Percentiles rank a stretch among this genome's conserved stretches.
Conservation (phyloP, 2,329 filamentous ascomycete genomes). For the Fusarium sp. region DNA sequence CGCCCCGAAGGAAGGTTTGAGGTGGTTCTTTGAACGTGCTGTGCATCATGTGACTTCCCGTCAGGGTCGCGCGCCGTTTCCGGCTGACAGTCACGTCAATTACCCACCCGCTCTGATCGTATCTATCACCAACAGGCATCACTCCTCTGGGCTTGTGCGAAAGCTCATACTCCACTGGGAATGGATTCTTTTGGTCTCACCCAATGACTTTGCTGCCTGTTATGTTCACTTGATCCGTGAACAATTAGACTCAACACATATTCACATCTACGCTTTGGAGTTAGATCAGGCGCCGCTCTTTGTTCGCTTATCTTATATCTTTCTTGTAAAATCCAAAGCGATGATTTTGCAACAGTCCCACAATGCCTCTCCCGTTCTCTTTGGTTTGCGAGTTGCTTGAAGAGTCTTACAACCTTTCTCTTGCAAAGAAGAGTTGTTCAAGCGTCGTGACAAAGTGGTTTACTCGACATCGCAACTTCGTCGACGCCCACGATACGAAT, state of each 20-base stretch:
- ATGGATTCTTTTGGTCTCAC: conserved; percentile 20
- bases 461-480: conserved; percentile 67
- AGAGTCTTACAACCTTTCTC: conserved; percentile 67
- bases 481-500: conserved; percentile 71
- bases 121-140: conserved; percentile 25
- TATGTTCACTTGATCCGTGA: background rate
- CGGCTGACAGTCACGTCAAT: conserved; percentile 50
- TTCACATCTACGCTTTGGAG: conserved; percentile 2
- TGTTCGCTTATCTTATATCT: background rate
- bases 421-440: conserved; percentile 52
- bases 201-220: conserved; percentile 31
- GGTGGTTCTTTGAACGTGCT: background rate
- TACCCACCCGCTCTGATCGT: conserved; percentile 38
- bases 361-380: conserved; percentile 78
- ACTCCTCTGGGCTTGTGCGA: conserved; percentile 1
- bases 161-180: conserved; percentile 1
- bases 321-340: background rate
- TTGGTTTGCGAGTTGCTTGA: conserved; percentile 82
- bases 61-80: conserved; percentile 45
- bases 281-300: background rate
- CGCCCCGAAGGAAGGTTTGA: background rate
- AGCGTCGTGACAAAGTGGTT: conserved; percentile 77
- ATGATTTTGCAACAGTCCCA: conserved; percentile 24
- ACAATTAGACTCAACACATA: background rate
- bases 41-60: conserved; percentile 53